Base-by-base conservation (phyloP, 2,329 filamentous ascomycete species). In the Fusarium aywerte region DNA sequence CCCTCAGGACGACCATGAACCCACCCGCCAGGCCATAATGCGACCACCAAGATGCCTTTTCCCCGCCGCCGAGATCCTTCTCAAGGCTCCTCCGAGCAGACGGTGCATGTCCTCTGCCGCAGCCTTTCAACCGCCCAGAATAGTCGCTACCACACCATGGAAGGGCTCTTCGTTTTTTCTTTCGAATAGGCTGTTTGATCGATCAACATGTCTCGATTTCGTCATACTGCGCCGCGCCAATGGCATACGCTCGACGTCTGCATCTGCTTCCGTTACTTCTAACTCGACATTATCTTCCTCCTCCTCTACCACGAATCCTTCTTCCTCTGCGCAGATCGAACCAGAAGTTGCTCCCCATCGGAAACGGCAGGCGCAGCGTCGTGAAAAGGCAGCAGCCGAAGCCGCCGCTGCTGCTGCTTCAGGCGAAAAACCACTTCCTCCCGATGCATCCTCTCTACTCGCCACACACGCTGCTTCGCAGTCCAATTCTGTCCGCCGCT, bases 401-500 rank as follows among this genome's bases (percentile, higher is more conserved):
- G 70, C 70, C 15, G 59, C 70, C 10, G 65, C 55, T 0, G 69
- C 69, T n/a, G 61, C 62, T 21, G 58, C 62, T 16, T 42, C 29
- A 27, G 48, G 70, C 56, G 58, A 73, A 58, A 68, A 69, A 13
- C 71, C 78, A 27, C 76, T 85, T 4, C 81, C 84, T 15, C 79
- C 80, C 12, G 79, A 83, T 76, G 83, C 85, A 18, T 89, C 88
- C 5, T 84, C 87, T 6, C 77, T 84, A 16, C 82, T 90, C 21
- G 82, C 87, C 36, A 80, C 80, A 47, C 80, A 78, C 45, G 87
- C 83, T 56, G 84, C 82, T 44, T 78, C 79, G 47, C 83, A 82
- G 54, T 85, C 79, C 9, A 76, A 81, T 67, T 88, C 87, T 16
- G 58, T 86, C 51, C 85, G 86, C 23, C 92, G 93, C 58, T 85